Evolutionary conservation across 305 asterid species (phyloP), one percentile per base, ranked within the genome.

Genomic region (Rubia peregrina): DNA sequence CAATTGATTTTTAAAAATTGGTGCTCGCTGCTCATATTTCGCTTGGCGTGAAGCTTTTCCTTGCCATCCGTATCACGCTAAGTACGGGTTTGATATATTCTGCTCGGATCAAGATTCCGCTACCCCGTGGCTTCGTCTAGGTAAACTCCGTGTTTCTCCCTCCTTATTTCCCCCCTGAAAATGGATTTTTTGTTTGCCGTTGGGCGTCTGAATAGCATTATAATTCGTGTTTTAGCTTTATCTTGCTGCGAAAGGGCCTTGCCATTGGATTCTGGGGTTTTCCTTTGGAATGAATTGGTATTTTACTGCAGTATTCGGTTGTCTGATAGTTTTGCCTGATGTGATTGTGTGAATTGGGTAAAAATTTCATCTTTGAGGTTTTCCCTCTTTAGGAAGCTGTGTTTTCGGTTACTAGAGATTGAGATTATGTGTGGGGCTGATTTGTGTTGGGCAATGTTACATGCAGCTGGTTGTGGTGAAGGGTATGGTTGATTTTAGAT

Each of bases 261-360:
- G 41, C 7, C 44, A 60, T 76, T 9, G 44, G 22, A 30, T 43
- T 67, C 46, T 72, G 68, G 76, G 80, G 76, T 72, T 77, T 62
- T 53, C 44, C 53, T 63, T 51, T 68, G 30, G 22, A 36, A 42
- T 38, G n/a, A 22, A 30, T 66, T 33, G 55, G 55, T 2, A 67
- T 43, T 71, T 17, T 38, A 12, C n/a, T 0, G 30, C 26, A n/a
- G 9, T n/a, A 56, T 56, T 2, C 6, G 30, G 30, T 17, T 56
- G 61, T 14, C 30, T 5, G 14, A 16, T 46, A 3, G 53, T 71
- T 12, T 12, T 9, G 17, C 30, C 7, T 55, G 33, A 30, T 21
- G 46, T 65, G 53, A 67, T 60, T 67, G 12, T 59, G 43, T 6
- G 14, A 17, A 16, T 30, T 59, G 30, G 44, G 42, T 43, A 19